These are phyloP conservation scores for Cryptosporidium andersoni DNA, from an alignment of 169 alveolate species.

Conservation along the genomic window DNA sequence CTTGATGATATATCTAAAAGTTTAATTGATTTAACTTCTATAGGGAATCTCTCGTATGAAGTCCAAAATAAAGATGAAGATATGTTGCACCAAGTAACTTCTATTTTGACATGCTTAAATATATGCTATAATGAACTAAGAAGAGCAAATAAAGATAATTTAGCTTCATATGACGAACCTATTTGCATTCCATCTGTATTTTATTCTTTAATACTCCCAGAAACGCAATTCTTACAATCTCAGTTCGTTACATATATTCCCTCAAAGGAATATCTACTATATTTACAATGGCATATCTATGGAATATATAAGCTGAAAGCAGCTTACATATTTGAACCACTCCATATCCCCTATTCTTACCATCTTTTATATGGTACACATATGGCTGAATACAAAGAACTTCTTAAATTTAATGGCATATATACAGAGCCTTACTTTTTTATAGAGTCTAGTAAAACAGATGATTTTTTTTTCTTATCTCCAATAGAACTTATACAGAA, in stretches of 20 bases:
- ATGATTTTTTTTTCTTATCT: not conserved
- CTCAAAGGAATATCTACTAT: slow-evolving; percentile 24
- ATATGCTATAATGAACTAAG: not conserved
- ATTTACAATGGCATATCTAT: slow-evolving; percentile 30
- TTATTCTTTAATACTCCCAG: slow-evolving; percentile 28
- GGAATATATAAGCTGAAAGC: slow-evolving; percentile 13
- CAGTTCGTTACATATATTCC: slow-evolving; percentile 35
- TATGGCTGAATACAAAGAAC: not conserved
- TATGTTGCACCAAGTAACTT: not conserved
- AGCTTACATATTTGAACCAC: not conserved
- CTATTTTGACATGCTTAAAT: slow-evolving; percentile 19
- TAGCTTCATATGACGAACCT: not conserved
- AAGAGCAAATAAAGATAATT: not conserved
- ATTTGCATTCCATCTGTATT: slow-evolving; percentile 10
- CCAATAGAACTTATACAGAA: slow-evolving; percentile 6
- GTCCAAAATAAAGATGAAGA: not conserved
- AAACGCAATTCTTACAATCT: not conserved
- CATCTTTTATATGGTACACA: not conserved
- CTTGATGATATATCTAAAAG: not conserved
- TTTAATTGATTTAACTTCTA: not conserved
- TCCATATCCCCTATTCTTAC: not conserved
- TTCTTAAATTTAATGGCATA: not conserved
- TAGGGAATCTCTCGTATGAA: not conserved
- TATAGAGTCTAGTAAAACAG: not conserved
- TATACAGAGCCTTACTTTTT: not conserved